Conservation (phyloP, 441 rosid genomes). For the Pelargonium citronellum region DNA sequence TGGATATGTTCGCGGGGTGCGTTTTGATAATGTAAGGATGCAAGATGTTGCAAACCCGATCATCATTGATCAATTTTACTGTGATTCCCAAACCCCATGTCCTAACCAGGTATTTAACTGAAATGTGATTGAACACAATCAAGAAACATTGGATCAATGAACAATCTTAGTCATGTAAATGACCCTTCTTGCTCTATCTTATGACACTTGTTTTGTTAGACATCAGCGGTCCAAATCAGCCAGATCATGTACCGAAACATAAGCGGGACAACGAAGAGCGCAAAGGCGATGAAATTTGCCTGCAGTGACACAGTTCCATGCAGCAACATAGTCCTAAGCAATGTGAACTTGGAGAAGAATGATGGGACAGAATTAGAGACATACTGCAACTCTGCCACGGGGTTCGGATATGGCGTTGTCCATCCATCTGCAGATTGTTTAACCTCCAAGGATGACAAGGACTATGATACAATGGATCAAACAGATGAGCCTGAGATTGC, state of each 20-base stretch:
- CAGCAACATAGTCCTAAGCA: slow-evolving; percentile 62
- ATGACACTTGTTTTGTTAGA: slow-evolving; percentile 26
- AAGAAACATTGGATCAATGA: no score
- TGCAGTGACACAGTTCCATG: slow-evolving; percentile 90
- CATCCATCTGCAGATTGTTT: slow-evolving; percentile 93
- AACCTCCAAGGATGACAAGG: slow-evolving; percentile 46
- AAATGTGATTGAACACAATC: neutral
- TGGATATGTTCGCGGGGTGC: slow-evolving; percentile 79
- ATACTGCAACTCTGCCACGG: slow-evolving; percentile 81
- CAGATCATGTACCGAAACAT: slow-evolving; percentile 79
- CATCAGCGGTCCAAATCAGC: slow-evolving; percentile 66
- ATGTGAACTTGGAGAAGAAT: slow-evolving; percentile 61
- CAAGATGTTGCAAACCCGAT: slow-evolving; percentile 79
- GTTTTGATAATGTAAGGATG: slow-evolving; percentile 74
- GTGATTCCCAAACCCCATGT: slow-evolving; percentile 76
- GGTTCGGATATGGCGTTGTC: slow-evolving; percentile 64
- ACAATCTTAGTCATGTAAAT: no score
- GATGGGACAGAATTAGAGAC: slow-evolving; percentile 63
- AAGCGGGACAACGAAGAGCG: slow-evolving; percentile 65
- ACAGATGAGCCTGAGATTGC: slow-evolving; percentile 17
- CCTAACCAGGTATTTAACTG: slow-evolving; percentile 63
- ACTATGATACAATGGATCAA: slow-evolving; percentile 9
- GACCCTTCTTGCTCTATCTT: no score
- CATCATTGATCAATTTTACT: slow-evolving; percentile 90
- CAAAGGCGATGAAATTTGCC: slow-evolving; percentile 66